Evolutionary conservation across 2,329 filamentous ascomycete genomes (phyloP).

Genomic region (Fusarium sp.): DNA sequence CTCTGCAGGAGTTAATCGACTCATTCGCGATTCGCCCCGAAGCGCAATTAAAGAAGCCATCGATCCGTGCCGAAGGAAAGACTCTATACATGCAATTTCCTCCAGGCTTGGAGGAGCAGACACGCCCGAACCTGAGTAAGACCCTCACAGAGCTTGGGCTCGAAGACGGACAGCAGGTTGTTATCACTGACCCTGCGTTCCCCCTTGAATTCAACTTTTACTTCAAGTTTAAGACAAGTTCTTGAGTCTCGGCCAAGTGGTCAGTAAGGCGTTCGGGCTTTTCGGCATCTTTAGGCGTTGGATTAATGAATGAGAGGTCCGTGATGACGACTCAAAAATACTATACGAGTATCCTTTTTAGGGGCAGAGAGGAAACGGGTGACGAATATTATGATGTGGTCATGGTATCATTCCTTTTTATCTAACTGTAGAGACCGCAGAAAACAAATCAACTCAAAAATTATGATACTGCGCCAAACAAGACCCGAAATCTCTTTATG

Average conservation of each 20-base stretch:
- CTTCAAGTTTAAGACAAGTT: conserved; percentile 55
- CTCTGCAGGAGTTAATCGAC: conserved; percentile 85
- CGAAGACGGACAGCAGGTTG: conserved; percentile 84
- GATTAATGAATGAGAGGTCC: conserved; percentile 12
- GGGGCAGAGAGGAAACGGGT: conserved; percentile 5
- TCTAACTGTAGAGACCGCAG: conserved; percentile 44
- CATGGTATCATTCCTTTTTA: conserved; percentile 49
- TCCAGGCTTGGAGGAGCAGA: conserved; percentile 82
- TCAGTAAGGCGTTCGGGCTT: conserved; percentile 31
- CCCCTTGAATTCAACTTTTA: conserved; percentile 72
- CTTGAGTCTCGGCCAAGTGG: conserved; percentile 4
- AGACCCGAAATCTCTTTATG: conserved; percentile 25
- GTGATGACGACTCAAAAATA: conserved; percentile 10
- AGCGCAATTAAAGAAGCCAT: conserved; percentile 93
- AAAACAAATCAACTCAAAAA: conserved; percentile 27
- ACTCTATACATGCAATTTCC: conserved; percentile 92
- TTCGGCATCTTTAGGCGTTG: conserved; percentile 44
- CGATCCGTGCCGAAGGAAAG: conserved; percentile 79
- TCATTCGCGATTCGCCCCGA: conserved; percentile 84
- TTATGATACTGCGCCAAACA: conserved; percentile 39
- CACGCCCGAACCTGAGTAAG: conserved; percentile 81
- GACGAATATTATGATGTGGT: conserved; percentile 35
- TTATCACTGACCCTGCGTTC: conserved; percentile 92
- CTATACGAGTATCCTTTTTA: conserved; percentile 47
- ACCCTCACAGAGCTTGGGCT: conserved; percentile 79